Conservation (phyloP, 306 rosid species). For the Medicago ruthenica region DNA sequence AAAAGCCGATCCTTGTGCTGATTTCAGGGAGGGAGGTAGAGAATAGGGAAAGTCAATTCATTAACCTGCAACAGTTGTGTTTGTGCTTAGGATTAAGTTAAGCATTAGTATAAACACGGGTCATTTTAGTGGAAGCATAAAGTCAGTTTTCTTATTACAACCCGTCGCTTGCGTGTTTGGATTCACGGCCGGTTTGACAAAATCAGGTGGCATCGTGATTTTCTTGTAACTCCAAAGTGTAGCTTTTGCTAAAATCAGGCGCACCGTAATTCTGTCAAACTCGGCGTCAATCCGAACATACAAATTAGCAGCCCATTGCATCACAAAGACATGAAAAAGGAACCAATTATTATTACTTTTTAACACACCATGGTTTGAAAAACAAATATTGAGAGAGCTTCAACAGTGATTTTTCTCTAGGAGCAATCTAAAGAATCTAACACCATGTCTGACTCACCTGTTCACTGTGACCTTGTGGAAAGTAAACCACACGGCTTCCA, state of each 20-base stretch:
- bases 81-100: constrained; percentile 2
- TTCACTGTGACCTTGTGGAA: constrained; percentile 98
- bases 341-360: background rate
- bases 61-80: constrained; percentile 28
- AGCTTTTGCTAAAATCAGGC: no score
- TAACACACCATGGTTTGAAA: background rate
- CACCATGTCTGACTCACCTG: constrained; percentile 61
- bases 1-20: no score
- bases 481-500: constrained; percentile 92
- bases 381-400: background rate
- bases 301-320: background rate
- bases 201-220: no score
- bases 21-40: background rate
- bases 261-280: background rate
- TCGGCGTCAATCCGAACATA: background rate
- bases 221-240: no score
- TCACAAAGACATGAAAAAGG: constrained; percentile 29
- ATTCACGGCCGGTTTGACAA: no score
- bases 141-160: background rate
- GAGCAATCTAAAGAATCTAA: constrained; percentile 34
- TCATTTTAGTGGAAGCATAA: constrained; percentile 9
- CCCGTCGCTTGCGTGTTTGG: background rate
- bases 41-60: constrained; percentile 11
- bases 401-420: background rate
- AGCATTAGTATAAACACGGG: constrained; percentile 12